Percentiles rank a stretch among this genome's conserved stretches.
Conservation (phyloP, 2,329 filamentous ascomycete genomes). For the Hypomyces rosellus region DNA sequence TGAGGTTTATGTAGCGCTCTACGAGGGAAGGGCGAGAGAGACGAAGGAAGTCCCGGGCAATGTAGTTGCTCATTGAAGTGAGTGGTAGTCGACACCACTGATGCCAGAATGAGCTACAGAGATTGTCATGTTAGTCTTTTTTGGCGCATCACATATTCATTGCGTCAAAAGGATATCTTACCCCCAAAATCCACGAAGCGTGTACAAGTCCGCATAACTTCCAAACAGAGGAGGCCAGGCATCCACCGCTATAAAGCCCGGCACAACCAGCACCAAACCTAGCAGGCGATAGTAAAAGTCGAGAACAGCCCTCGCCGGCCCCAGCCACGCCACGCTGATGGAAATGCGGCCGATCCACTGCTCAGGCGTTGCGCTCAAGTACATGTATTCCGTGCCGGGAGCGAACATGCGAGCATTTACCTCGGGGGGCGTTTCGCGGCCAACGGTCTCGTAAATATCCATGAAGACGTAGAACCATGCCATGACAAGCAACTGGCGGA, state of each 20-base stretch:
- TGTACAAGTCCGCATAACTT: constrained; percentile 12
- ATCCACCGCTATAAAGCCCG: constrained; percentile 1
- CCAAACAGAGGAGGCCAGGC: constrained; percentile 14
- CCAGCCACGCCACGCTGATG: constrained; percentile 3
- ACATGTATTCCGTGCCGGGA: constrained; percentile 8
- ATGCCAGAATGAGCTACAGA: constrained; percentile 13
- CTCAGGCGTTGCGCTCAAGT: constrained; percentile 10
- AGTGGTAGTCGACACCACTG: constrained; percentile 9
- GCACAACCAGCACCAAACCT: not conserved
- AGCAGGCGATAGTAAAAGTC: constrained; percentile 7
- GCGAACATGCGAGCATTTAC: constrained; percentile 8
- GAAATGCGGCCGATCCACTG: constrained; percentile 11
- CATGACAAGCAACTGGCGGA: constrained; percentile 6
- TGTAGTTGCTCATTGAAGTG: constrained; percentile 14
- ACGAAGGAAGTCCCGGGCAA: constrained; percentile 9
- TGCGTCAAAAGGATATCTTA: not conserved
- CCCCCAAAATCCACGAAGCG: constrained; percentile 13
- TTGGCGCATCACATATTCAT: not conserved
- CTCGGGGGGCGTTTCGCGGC: not conserved
- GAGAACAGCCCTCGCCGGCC: constrained; percentile 3
- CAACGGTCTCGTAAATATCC: constrained; percentile 1
- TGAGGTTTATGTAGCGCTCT: constrained; percentile 10
- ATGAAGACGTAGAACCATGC: constrained; percentile 9
- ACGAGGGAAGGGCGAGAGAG: constrained; percentile 6
- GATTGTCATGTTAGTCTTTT: not conserved